A percentile compares a stretch with the other conserved stretches of the same genome.
Conservation (phyloP, 2,329 filamentous ascomycete genomes). For the Aureobasidium leucospermi region DNA sequence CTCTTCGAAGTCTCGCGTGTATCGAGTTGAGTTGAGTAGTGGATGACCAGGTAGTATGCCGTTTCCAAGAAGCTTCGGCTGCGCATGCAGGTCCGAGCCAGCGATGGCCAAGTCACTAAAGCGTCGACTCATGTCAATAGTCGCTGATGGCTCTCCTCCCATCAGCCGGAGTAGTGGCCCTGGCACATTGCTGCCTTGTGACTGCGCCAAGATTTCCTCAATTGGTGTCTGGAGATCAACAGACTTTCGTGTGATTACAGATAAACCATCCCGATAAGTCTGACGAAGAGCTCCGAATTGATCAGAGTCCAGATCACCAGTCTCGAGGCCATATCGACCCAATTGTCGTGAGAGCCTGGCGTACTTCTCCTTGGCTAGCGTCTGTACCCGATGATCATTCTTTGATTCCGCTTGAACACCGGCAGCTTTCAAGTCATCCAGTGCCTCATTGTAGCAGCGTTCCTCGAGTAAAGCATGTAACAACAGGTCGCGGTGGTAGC, state of each 20-base stretch:
- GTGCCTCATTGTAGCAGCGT: constrained; percentile 33
- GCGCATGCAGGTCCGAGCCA: background rate
- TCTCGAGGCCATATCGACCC: constrained; percentile 28
- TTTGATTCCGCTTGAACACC: constrained; percentile 20
- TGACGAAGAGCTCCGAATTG: constrained; percentile 26
- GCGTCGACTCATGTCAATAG: background rate
- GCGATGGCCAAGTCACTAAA: background rate
- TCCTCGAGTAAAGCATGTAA: constrained; percentile 41
- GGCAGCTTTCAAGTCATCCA: constrained; percentile 26
- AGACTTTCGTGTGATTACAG: constrained; percentile 18
- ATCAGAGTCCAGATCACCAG: constrained; percentile 32
- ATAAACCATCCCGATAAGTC: constrained; percentile 33
- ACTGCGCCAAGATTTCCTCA: background rate
- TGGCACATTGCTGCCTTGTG: background rate
- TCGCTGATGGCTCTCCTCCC: background rate
- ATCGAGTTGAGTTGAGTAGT: constrained; percentile 33
- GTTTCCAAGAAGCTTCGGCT: background rate
- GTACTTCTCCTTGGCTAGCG: constrained; percentile 33
- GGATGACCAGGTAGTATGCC: constrained; percentile 17
- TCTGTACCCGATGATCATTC: constrained; percentile 31
- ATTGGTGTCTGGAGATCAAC: background rate
- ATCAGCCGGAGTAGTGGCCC: constrained; percentile 11
- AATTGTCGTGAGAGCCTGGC: constrained; percentile 31
- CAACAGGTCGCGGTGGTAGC: constrained; percentile 28
- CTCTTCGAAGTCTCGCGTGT: constrained; percentile 46